Base-by-base conservation (phyloP, 768 basidiomycete species). In the Psilocybe azurescens region DNA sequence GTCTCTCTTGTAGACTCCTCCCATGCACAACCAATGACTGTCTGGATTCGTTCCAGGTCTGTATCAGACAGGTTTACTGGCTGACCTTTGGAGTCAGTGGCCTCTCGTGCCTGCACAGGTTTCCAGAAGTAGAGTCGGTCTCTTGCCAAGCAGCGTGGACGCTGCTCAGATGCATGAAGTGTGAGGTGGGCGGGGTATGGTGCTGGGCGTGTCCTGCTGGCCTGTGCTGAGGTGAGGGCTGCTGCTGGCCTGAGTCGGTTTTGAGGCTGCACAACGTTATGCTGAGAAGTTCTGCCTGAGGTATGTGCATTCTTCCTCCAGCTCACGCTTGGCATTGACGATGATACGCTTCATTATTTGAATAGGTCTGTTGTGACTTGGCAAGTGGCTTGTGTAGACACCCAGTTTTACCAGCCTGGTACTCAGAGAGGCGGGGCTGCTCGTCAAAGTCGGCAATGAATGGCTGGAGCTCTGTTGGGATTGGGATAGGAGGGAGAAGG, bases 401-500 rank as follows among this genome's bases (percentile, higher is more conserved):
- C 55, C 58, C 3, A 52, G 79, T 60, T 13, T 58, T 28, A 7
- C 16, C 3, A 5, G 20, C 20, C 20, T 20, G 20, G 20, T 20
- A 20, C 20, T 20, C 20, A 20, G 20, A 20, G 20, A 20, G 20
- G 20, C 20, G 20, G 20, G 20, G 20, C 20, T 20, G 20, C 20
- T 20, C 20, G 20, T 20, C 20, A 20, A 20, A 20, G 20, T 20
- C 20, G 20, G 20, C 20, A 20, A 20, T 20, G 20, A 20, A 20
- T 20, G 20, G 20, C 20, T 20, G 20, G 20, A 20, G 20, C 20
- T 20, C 20, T 20, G 20, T 20, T 20, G 78, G 79, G 51, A 80
- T 70, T 2, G 53, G 46, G 44, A 76, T 58, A 1, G 60, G 38
- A 1, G 77, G 77, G 16, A 82, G 75, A 32, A 75, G 74, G 49